phyloP scores from a whole-genome alignment of 768 basidiomycete genomes.

The Tricholoma sp. region DNA sequence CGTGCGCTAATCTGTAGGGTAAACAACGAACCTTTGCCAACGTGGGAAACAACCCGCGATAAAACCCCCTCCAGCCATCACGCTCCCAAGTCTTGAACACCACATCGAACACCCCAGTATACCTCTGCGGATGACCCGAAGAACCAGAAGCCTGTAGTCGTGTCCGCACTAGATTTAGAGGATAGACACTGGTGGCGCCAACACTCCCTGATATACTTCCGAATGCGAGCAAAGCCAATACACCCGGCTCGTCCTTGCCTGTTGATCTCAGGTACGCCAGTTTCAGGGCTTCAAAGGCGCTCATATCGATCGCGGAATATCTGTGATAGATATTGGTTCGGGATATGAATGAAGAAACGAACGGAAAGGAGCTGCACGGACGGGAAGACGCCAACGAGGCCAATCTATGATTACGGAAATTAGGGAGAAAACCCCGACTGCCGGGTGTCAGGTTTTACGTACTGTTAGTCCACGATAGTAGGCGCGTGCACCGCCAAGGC shows the following conservation, averaged over 20 bases:
- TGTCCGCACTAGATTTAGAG: constrained; percentile 87
- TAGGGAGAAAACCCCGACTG: constrained; percentile 7
- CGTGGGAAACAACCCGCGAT: constrained; percentile 87
- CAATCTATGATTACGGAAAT: constrained; percentile 53
- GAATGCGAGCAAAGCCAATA: constrained; percentile 82
- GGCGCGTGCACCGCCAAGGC: constrained; percentile 69
- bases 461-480: constrained; percentile 92
- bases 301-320: constrained; percentile 96
- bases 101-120: constrained; percentile 87
- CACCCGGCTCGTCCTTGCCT: constrained; percentile 83
- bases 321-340: constrained; percentile 26
- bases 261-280: constrained; percentile 84
- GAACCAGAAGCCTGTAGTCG: constrained; percentile 96
- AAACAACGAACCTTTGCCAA: constrained; percentile 69
- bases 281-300: constrained; percentile 94
- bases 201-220: constrained; percentile 92
- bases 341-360: background rate
- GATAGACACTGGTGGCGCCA: constrained; percentile 92
- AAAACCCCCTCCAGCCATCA: constrained; percentile 94
- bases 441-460: constrained; percentile 28
- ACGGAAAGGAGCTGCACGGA: constrained; percentile 29
- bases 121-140: constrained; percentile 87
- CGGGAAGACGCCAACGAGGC: constrained; percentile 96
- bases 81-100: constrained; percentile 68
- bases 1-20: background rate